A percentile compares a stretch with the other conserved stretches of the same genome.
Evolutionary conservation across 345 rosid genomes (phyloP).

Genomic region (Mangifera indica): DNA sequence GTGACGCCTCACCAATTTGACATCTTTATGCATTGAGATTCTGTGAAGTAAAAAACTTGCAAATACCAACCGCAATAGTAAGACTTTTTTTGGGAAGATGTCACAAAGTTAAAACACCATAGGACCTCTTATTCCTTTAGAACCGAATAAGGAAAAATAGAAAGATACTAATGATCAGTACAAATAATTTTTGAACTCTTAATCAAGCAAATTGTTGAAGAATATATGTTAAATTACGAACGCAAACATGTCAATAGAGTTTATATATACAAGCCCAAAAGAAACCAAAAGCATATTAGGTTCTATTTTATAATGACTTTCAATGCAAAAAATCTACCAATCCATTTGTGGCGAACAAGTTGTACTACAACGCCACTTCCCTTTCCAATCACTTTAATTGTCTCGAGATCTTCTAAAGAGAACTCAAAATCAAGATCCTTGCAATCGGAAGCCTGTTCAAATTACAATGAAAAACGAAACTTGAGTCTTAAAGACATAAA

Average conservation of each 20-base stretch:
- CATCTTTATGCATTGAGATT: not conserved
- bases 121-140: too few relatives aligned
- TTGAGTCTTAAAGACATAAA: conserved; percentile 9
- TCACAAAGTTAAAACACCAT: too few relatives aligned
- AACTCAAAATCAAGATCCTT: conserved; percentile 84
- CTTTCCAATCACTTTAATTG: conserved; percentile 90
- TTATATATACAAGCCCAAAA: not conserved
- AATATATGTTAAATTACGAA: too few relatives aligned
- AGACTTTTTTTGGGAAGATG: not conserved
- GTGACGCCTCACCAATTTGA: not conserved
- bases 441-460: conserved; percentile 59
- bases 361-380: conserved; percentile 96
- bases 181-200: too few relatives aligned
- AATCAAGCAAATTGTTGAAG: too few relatives aligned
- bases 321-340: conserved; percentile 82
- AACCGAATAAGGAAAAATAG: too few relatives aligned
- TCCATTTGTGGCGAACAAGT: conserved; percentile 92
- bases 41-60: not conserved
- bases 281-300: not conserved
- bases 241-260: too few relatives aligned
- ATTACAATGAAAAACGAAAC: conserved; percentile 17
- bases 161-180: too few relatives aligned
- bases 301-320: conserved; percentile 48
- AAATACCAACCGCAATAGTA: not conserved
- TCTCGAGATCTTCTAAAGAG: conserved; percentile 87